Conservation (phyloP, 169 alveolate species). For the Cryptosporidium felis region DNA sequence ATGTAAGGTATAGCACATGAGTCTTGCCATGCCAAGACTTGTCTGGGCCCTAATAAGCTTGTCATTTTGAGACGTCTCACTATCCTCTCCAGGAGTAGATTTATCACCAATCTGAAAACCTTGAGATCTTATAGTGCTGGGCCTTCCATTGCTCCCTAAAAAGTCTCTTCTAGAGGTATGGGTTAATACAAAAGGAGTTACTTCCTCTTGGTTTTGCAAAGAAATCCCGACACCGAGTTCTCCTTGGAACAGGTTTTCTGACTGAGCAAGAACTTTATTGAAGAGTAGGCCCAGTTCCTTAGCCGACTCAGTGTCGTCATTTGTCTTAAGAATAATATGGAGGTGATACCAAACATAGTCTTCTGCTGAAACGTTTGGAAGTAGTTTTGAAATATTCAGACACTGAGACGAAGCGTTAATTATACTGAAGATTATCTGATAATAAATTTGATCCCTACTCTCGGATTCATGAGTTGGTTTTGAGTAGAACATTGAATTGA, state of each 20-base stretch:
- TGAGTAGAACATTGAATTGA: constrained; percentile 29
- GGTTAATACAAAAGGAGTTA: background rate
- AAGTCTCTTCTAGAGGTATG: constrained; percentile 1
- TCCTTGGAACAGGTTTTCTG: background rate
- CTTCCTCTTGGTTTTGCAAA: background rate
- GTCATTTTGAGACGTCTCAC: background rate
- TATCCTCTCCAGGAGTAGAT: background rate
- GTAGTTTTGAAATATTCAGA: constrained; percentile 15
- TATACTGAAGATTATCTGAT: constrained; percentile 43
- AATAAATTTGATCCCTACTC: constrained; percentile 5
- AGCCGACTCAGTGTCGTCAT: constrained; percentile 36
- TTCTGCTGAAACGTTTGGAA: constrained; percentile 23
- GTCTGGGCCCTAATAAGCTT: background rate
- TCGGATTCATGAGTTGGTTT: constrained; percentile 14
- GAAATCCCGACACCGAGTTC: background rate
- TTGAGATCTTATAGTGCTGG: background rate
- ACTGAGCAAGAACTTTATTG: background rate
- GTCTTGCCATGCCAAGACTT: constrained; percentile 24
- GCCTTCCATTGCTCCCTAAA: background rate
- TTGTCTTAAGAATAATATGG: constrained; percentile 52
- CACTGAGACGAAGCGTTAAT: constrained; percentile 11
- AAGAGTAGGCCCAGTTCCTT: constrained; percentile 10
- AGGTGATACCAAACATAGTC: constrained; percentile 64
- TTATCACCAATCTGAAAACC: background rate
- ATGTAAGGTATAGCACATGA: constrained; percentile 52